phyloP scores from a whole-genome alignment of 2,329 filamentous ascomycete species.

The Tolypocladium paradoxum region DNA sequence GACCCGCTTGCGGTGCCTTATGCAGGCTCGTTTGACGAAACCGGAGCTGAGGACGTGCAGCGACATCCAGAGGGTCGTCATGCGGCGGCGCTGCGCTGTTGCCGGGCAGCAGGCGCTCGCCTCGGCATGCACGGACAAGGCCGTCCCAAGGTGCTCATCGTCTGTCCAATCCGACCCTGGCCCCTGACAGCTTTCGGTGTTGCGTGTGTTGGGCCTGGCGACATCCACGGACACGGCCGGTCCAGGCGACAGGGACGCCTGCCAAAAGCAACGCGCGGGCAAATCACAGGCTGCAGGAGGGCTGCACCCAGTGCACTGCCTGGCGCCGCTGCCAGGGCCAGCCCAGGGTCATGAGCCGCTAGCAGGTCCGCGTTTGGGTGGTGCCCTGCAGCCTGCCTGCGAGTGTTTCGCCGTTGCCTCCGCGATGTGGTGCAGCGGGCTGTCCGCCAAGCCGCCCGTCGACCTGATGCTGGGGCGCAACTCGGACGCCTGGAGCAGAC shows the following conservation, averaged over 20 bases:
- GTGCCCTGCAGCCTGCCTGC: not conserved
- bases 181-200: not conserved
- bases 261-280: not conserved
- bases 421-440: not conserved
- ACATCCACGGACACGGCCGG: not conserved
- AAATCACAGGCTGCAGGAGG: constrained; percentile 1
- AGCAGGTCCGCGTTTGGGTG: not conserved
- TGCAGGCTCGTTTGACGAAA: not conserved
- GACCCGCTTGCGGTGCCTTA: no score
- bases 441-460: not conserved
- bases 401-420: not conserved
- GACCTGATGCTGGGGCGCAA: not conserved
- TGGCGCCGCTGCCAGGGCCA: constrained; percentile 1
- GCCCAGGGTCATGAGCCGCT: not conserved
- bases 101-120: constrained; percentile 3
- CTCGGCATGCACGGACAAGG: not conserved
- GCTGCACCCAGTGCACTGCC: constrained; percentile 2
- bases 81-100: not conserved
- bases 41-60: not conserved
- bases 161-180: not conserved
- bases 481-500: not conserved
- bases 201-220: not conserved
- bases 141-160: not conserved
- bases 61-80: not conserved
- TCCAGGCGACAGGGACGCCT: not conserved